Base-by-base conservation (phyloP, 768 basidiomycete genomes). In the Russula olivacea region DNA sequence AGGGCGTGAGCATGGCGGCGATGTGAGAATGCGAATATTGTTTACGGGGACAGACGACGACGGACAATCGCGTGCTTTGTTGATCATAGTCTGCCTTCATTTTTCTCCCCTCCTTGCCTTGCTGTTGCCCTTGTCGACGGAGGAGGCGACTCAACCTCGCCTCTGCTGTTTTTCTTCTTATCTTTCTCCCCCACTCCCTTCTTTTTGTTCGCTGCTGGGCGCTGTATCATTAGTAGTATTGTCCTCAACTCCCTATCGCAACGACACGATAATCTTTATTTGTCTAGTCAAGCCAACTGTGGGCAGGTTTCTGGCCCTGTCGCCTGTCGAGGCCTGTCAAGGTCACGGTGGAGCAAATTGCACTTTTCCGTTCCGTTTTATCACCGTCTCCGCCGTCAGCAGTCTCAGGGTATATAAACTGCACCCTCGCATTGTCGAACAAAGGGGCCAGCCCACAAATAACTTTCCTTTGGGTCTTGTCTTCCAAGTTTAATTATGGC, bases 1-100 rank as follows among this genome's bases (percentile, higher is more conserved):
- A 68, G 61, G 65, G 65, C 21, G 66, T 62, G 19, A 64, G 66
- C 52, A 68, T 66, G 65, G 65, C 67, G 19, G 67, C 67, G 25
- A 68, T 68, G 65, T 68, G 56, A 59, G 12, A 28, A 36, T 47
- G 43, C 38, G 25, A 23, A 47, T 3, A 47, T 17, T 28, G 14
- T 25, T 40, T 36, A 11, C 1, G 40, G 40, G 10, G n/a, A 23
- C 45, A 21, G n/a, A 45, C 12, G 57, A 58, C 32, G 48, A 45
- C 51, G 49, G 56, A 58, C 49, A 57, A 15, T 52, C 34, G 51
- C 45, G 43, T 38, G 34, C n/a, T 55, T 45, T 28, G 30, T 54
- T 38, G 25, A 32, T 36, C 36, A 34, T 56, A 12, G 28, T 56
- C 55, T 21, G 30, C 41, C 45, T 47, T 45, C 38, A 53, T 62